phyloP scores from a whole-genome alignment of 257 asterid species.

The Solanum lignicaule region DNA sequence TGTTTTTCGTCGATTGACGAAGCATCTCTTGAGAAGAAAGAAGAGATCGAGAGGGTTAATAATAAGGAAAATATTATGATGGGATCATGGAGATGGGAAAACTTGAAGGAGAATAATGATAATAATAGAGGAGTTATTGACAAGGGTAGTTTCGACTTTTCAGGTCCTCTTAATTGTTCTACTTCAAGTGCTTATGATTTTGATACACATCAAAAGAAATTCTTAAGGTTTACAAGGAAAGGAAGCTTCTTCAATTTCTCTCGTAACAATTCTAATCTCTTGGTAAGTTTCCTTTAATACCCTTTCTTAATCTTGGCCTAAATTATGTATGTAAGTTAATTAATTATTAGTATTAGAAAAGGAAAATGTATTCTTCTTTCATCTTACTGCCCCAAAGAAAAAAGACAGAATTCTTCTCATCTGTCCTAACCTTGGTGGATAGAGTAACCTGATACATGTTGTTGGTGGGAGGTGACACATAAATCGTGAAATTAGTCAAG shows the following conservation, averaged over 20 bases:
- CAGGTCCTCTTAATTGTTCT: slow-evolving; percentile 2
- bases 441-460: no score
- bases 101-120: slow-evolving; percentile 26
- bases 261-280: slow-evolving; percentile 27
- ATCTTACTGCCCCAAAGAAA: neutral
- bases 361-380: neutral
- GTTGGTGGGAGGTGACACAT: rapidly evolving
- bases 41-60: neutral
- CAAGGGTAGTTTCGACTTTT: slow-evolving; percentile 19
- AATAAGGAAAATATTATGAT: neutral
- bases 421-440: neutral
- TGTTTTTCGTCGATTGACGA: slow-evolving; percentile 26
- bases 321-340: neutral
- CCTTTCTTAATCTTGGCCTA: neutral
- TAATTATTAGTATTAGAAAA: neutral
- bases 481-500: rapidly evolving
- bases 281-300: slow-evolving; percentile 20
- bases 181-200: slow-evolving; percentile 10
- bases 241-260: slow-evolving; percentile 36
- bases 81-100: slow-evolving; percentile 41
- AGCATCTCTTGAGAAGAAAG: neutral
- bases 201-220: slow-evolving; percentile 13
- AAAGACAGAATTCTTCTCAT: no score
- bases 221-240: slow-evolving; percentile 14
- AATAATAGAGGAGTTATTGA: neutral